Evolutionary conservation across 495 filamentous ascomycete species (phyloP).

Genomic region (Penicillium odoratum): DNA sequence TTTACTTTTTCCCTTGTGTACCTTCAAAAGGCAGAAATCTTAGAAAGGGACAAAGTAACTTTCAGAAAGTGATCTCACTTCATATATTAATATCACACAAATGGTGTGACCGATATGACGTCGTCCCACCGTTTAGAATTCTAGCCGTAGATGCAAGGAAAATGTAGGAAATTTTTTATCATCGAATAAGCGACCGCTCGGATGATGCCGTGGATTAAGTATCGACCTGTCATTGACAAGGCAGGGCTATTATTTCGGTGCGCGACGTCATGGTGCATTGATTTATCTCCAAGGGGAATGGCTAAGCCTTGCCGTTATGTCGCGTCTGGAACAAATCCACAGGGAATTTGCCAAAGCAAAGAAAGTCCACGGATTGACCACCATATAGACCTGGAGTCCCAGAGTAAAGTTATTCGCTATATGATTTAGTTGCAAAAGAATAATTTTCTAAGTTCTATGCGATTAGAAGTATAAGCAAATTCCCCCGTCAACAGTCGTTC

Average conservation of each 20-base stretch:
- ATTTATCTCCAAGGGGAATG: neutral
- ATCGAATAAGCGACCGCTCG: neutral
- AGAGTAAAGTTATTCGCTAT: neutral
- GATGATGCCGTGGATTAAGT: neutral
- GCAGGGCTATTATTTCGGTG: neutral
- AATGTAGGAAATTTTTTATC: neutral
- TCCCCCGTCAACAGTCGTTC: slow-evolving; percentile 10
- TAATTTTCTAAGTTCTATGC: neutral
- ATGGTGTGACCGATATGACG: neutral
- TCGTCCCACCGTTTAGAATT: neutral
- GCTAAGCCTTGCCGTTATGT: neutral
- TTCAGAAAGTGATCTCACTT: neutral
- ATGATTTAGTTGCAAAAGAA: too few species aligned
- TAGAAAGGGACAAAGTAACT: neutral
- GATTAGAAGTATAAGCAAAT: neutral
- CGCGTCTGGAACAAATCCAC: neutral
- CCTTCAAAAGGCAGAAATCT: neutral
- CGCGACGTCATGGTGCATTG: slow-evolving; percentile 26
- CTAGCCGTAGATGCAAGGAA: neutral
- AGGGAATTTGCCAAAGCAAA: neutral
- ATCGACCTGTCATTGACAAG: neutral
- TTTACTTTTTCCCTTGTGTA: neutral
- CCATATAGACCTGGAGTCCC: neutral
- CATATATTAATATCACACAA: neutral
- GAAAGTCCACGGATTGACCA: neutral